These are phyloP conservation scores for Mucor circinelloides DNA, from an alignment of 371 early-diverging fungal genomes.

Conservation along the genomic window DNA sequence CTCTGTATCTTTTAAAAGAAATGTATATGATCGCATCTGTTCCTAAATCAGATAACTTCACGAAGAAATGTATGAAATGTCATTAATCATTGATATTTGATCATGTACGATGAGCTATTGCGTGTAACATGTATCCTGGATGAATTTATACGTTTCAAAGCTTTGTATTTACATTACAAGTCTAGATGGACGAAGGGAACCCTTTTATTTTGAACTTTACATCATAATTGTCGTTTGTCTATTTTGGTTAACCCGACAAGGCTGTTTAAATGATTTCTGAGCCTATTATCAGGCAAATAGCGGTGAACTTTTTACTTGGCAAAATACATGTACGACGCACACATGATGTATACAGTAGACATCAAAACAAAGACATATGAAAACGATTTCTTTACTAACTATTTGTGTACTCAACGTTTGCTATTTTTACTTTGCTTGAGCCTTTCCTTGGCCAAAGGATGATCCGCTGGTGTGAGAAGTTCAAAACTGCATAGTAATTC, in stretches of 20 bases:
- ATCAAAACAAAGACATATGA: neutral
- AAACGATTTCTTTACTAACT: neutral
- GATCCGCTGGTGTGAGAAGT: constrained; percentile 46
- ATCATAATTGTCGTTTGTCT: neutral
- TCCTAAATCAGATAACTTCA: neutral
- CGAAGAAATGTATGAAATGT: neutral
- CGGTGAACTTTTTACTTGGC: neutral
- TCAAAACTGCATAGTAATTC: constrained; percentile 93
- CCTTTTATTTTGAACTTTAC: neutral
- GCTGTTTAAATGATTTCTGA: neutral
- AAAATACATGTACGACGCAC: neutral
- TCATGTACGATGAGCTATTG: neutral
- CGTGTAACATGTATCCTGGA: neutral
- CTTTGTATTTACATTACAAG: neutral
- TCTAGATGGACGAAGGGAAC: neutral
- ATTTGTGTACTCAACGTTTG: neutral
- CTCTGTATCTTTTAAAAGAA: neutral
- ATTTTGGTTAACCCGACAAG: neutral
- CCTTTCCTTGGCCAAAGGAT: constrained; percentile 38
- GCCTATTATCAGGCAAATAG: neutral
- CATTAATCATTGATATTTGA: neutral
- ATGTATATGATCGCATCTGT: neutral
- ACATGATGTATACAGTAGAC: neutral
- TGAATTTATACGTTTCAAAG: neutral
- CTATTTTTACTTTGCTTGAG: constrained; percentile 22